phyloP scores from a whole-genome alignment of 768 basidiomycete species.

The Mycena sanguinolenta region DNA sequence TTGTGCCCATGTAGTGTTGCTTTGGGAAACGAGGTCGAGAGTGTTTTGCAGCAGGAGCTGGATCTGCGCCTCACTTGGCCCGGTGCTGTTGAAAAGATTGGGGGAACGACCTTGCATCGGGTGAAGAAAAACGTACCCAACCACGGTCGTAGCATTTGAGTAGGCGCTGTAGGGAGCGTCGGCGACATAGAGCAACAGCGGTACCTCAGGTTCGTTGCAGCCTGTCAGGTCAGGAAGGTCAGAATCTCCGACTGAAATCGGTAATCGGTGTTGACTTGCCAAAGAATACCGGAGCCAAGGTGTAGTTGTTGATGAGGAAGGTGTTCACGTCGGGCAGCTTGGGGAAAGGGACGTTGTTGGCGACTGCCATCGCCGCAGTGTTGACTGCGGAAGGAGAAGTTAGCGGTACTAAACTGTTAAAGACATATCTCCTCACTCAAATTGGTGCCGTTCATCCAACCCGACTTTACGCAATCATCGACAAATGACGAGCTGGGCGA shows the following conservation, averaged over 20 bases:
- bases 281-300: constrained; percentile 19
- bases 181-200: constrained; percentile 20
- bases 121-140: constrained; percentile 14
- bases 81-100: constrained; percentile 11
- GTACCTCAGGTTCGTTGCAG: constrained; percentile 25
- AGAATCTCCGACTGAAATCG: constrained; percentile 1
- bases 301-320: constrained; percentile 26
- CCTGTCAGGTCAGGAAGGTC: constrained; percentile 14
- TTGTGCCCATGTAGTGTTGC: constrained; percentile 26
- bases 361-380: constrained; percentile 23
- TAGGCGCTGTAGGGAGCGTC: constrained; percentile 26
- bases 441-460: constrained; percentile 25
- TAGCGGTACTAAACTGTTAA: not conserved
- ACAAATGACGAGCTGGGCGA: constrained; percentile 1
- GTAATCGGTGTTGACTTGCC: constrained; percentile 5
- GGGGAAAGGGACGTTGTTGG: constrained; percentile 22
- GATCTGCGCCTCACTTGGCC: constrained; percentile 20
- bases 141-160: constrained; percentile 15
- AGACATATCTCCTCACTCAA: constrained; percentile 15
- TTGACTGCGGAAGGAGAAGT: constrained; percentile 18
- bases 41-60: constrained; percentile 27
- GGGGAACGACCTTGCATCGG: not conserved
- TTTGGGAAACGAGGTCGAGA: constrained; percentile 24
- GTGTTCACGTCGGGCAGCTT: constrained; percentile 22
- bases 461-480: constrained; percentile 17